Evolutionary conservation across 371 early-diverging fungal genomes (phyloP), one percentile per base, ranked within the genome.

Genomic region (Rhizopus delemar): DNA sequence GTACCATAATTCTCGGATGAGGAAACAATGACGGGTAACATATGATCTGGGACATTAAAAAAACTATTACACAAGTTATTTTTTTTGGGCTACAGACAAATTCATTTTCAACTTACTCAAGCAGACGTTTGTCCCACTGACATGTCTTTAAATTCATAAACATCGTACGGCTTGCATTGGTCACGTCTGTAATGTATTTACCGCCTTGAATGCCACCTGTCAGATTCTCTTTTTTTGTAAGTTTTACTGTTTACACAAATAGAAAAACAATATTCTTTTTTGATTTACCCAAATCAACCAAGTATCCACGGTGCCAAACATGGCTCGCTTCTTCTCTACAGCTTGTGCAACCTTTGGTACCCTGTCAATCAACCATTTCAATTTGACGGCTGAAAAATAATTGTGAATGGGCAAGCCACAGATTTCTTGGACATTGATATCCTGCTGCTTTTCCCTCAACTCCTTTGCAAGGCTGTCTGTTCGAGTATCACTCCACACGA

Each of bases 401-500:
- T 95, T 96, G 28, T 93, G 86, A 39, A 96, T 70, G 15, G 96
- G 96, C 29, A 96, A 78, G n/a, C 96, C 97, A 69, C 93, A 93
- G 35, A 82, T 80, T 28, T 74, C 66, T 69, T 75, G 77, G 32
- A 86, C 69, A 35, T 87, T 69, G 3, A 75, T 71, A 16, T 78
- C 66, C 8, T 79, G 69, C 38, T 64, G 55, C 22, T 67, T 69
- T 46, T 77, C 80, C 43, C 75, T 73, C 15, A 94, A 77, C 33
- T 69, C 48, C 45, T 82, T 73, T 28, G 96, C 96, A 9, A 90
- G 74, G 13, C 78, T 81, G 53, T 83, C 75, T 7, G 97, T 96
- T 56, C 98, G 86, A 31, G 89, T 84, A 68, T 97, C 98, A 55
- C 88, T 88, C 98, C 98, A 97, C 33, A 96, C 93, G 55, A 97